A percentile compares a stretch with the other conserved stretches of the same genome.
These are phyloP conservation scores for Quercus tomentella DNA, from an alignment of 331 rosid genomes.

Conservation along the genomic window DNA sequence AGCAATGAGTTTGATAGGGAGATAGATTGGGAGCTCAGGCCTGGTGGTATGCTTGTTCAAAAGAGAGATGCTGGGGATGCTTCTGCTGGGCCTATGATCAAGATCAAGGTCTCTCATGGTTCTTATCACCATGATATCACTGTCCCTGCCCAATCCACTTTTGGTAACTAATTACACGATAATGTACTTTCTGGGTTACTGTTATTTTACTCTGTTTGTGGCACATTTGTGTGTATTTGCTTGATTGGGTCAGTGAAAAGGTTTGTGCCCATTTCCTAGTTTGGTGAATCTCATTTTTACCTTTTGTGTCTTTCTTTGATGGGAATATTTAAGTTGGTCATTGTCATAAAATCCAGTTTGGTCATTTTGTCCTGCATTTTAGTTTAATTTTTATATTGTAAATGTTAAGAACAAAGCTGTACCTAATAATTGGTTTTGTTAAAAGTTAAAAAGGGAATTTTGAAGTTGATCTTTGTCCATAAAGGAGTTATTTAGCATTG, in stretches of 20 bases:
- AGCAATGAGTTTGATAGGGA: slow-evolving; percentile 25
- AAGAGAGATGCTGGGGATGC: slow-evolving; percentile 44
- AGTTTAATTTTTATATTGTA: not conserved
- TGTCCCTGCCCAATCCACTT: slow-evolving; percentile 55
- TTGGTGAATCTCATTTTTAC: slow-evolving; percentile 4
- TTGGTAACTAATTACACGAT: slow-evolving; percentile 36
- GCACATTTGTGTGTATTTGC: not conserved
- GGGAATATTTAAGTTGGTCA: slow-evolving; percentile 1
- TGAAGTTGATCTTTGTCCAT: not conserved
- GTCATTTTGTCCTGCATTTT: not conserved
- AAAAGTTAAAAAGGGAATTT: not conserved
- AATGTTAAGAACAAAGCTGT: not conserved
- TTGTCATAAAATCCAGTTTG: slow-evolving; percentile 1
- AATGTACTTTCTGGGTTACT: not conserved
- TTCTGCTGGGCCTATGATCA: slow-evolving; percentile 48
- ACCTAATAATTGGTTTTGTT: not conserved
- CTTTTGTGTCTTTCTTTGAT: slow-evolving; percentile 4
- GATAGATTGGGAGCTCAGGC: slow-evolving; percentile 75
- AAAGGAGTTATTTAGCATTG: not conserved
- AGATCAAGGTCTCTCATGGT: slow-evolving; percentile 46
- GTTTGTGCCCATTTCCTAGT: not conserved
- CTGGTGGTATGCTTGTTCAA: slow-evolving; percentile 83
- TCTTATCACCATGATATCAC: slow-evolving; percentile 44
- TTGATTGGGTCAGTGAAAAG: slow-evolving; percentile 4
- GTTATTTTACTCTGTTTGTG: not conserved